A percentile compares a stretch with the other conserved stretches of the same genome.
Conservation (phyloP, 768 basidiomycete species). For the Mycena pura region DNA sequence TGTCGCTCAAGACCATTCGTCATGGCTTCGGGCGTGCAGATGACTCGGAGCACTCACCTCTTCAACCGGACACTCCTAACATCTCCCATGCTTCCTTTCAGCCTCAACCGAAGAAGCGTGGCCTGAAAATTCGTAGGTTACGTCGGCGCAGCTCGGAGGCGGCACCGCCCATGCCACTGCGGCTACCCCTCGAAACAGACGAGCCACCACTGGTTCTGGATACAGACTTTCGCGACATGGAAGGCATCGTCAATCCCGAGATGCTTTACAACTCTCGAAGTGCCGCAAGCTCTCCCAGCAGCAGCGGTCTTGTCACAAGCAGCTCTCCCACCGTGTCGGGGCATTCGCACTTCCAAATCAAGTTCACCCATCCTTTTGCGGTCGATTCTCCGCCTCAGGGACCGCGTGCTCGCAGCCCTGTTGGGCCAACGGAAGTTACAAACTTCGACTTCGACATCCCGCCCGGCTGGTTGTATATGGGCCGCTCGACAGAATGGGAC, state of each 20-base stretch:
- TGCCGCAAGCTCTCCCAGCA: conserved; percentile 48
- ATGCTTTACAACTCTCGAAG: conserved; percentile 30
- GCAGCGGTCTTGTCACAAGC: conserved; percentile 45
- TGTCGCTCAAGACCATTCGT: conserved; percentile 48
- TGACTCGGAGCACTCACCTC: conserved; percentile 48
- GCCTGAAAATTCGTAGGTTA: neutral
- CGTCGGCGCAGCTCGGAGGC: conserved; percentile 1
- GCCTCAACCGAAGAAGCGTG: conserved; percentile 10
- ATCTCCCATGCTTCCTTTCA: conserved; percentile 34
- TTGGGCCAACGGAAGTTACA: conserved; percentile 8
- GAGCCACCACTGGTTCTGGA: conserved; percentile 56
- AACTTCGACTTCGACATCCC: conserved; percentile 36
- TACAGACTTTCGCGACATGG: conserved; percentile 74
- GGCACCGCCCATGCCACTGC: conserved; percentile 7
- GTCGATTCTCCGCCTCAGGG: conserved; percentile 30
- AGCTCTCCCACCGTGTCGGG: conserved; percentile 41
- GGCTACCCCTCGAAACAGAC: conserved; percentile 26
- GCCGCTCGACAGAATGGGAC: neutral
- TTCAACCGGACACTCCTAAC: conserved; percentile 40
- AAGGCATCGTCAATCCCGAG: conserved; percentile 74
- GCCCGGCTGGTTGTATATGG: conserved; percentile 2
- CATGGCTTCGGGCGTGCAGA: conserved; percentile 28
- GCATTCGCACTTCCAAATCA: conserved; percentile 32
- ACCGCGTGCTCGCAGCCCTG: neutral
- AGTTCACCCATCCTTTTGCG: conserved; percentile 48